Evolutionary conservation across 1,284 basidiomycete species (phyloP), one percentile per base, ranked within the genome.

Genomic region (Boletus smithii): DNA sequence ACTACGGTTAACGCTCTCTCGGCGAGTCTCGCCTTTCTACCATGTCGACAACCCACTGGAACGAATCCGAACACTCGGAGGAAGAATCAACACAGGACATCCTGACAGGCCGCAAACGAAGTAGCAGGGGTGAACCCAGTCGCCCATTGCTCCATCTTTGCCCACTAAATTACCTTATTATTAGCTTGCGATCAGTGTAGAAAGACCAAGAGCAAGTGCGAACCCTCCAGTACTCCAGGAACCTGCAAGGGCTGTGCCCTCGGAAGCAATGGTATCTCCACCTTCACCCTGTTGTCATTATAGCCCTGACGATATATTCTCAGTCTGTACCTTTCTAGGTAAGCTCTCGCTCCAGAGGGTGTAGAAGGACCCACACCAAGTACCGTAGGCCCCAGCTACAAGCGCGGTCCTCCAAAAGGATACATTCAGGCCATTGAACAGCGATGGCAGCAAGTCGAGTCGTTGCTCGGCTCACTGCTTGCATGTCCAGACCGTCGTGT

Each of bases 391-490:
- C 85, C 87, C 0, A 88, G 81, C 59, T 86, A 86, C 66, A 91
- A 91, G 61, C 80, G 87, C 16, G 86, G 87, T n/a, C 89, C 90
- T 11, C 89, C 90, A 5, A 91, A 90, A 63, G 91, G 91, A 18
- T 93, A 93, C 63, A 91, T 93, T 46, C 87, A 90, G 63, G 90
- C 90, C 30, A 91, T 93, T 51, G 90, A 93, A 68, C 87, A 89
- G 50, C 71, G 90, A 56, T 87, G 91, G 79, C 90, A 93, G 59
- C 87, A 91, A 62, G 88, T 92, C 59, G 91, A 93, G 66, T 87
- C 89, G 10, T 69, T 93, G 10, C 73, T 93, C 4, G 90, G 88
- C 22, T 80, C 84, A 20, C 75, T 93, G 42, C 73, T 93, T 46
- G 79, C 84, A 55, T 87, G 85, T 44, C 76, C 78, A 30, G 86